Conservation (phyloP, 1,284 basidiomycete genomes). For the Ceratobasidium sp. region DNA sequence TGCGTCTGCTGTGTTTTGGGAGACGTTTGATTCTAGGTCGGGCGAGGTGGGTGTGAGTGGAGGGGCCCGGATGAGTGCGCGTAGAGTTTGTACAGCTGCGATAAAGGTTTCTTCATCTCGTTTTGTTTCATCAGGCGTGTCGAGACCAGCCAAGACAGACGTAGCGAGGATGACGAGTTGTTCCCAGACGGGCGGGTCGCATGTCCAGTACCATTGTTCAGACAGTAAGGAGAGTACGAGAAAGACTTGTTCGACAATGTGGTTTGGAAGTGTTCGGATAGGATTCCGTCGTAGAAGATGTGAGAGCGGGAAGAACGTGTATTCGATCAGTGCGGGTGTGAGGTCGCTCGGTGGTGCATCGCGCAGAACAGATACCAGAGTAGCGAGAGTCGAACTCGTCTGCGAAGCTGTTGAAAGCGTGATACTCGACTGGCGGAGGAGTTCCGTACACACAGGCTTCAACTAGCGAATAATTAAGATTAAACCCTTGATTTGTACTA, state of each 20-base stretch:
- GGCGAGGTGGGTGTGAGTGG: neutral
- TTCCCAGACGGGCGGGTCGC: constrained; percentile 77
- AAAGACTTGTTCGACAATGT: constrained; percentile 81
- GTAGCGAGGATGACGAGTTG: constrained; percentile 86
- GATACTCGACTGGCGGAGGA: constrained; percentile 75
- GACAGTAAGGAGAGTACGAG: constrained; percentile 71
- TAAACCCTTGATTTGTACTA: neutral
- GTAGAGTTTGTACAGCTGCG: constrained; percentile 70
- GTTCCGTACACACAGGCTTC: constrained; percentile 81
- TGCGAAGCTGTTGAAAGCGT: constrained; percentile 66
- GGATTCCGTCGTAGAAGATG: constrained; percentile 81
- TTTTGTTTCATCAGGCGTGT: constrained; percentile 56
- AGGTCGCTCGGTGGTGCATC: constrained; percentile 63
- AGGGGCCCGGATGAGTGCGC: constrained; percentile 64
- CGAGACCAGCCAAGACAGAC: constrained; percentile 67
- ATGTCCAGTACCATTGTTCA: constrained; percentile 81
- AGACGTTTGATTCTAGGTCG: constrained; percentile 51
- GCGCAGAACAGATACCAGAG: constrained; percentile 66
- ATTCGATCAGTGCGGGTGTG: constrained; percentile 77
- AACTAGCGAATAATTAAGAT: constrained; percentile 71
- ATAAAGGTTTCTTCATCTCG: constrained; percentile 83
- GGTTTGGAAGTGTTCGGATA: constrained; percentile 77
- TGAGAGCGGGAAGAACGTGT: constrained; percentile 88
- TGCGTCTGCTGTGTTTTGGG: constrained; percentile 46
- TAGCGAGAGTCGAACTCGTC: constrained; percentile 67